These are phyloP conservation scores for Perkinsus olseni DNA, from an alignment of 169 alveolate species.

Conservation along the genomic window DNA sequence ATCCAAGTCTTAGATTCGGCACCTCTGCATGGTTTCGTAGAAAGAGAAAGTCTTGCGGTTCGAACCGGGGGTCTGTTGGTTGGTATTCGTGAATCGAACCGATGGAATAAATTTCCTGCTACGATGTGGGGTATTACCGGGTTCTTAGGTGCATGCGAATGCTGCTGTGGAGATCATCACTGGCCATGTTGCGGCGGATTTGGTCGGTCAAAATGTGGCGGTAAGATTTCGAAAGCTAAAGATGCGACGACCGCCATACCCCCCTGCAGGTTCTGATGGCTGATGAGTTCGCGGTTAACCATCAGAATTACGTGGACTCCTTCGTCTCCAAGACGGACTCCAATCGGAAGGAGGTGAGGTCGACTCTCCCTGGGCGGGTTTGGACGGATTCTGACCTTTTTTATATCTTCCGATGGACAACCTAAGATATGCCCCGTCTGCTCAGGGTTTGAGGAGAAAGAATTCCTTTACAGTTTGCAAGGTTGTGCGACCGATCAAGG, in stretches of 20 bases:
- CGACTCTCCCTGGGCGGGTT: neutral
- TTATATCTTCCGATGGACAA: no score
- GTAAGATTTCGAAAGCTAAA: neutral
- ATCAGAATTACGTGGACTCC: neutral
- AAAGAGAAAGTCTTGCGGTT: no score
- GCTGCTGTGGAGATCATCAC: neutral
- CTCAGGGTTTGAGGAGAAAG: neutral
- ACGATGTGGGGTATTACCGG: neutral
- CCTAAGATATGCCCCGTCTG: neutral
- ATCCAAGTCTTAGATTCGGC: no score
- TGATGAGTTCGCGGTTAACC: neutral
- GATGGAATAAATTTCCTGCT: neutral
- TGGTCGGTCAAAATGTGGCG: neutral
- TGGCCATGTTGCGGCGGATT: neutral
- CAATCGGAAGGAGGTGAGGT: neutral
- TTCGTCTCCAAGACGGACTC: neutral
- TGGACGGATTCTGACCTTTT: neutral
- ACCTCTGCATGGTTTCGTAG: no score
- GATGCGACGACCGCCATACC: neutral
- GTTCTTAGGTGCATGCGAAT: neutral
- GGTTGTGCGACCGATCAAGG: neutral
- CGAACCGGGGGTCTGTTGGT: neutral
- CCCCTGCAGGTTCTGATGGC: neutral
- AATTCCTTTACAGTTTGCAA: neutral
- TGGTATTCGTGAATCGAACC: neutral